These are phyloP conservation scores for Hysterangium stoloniferum DNA, from an alignment of 768 basidiomycete genomes.

Conservation along the genomic window DNA sequence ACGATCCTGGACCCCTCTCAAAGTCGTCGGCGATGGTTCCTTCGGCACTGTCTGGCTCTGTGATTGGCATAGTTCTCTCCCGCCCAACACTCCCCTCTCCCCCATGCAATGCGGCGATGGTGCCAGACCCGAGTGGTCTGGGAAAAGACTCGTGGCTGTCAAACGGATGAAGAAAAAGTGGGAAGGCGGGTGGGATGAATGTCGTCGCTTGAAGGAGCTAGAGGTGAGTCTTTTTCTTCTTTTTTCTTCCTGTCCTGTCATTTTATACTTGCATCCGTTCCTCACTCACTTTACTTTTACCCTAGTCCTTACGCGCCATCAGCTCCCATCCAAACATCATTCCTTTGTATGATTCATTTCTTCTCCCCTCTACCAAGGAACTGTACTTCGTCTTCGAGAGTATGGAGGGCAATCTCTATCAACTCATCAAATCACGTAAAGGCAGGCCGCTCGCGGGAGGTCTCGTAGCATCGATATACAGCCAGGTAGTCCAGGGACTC, in stretches of 20 bases:
- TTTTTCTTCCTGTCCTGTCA: slow-evolving; percentile 5
- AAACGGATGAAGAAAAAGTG: slow-evolving; percentile 98
- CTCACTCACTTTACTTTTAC: slow-evolving; percentile 13
- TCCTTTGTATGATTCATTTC: slow-evolving; percentile 97
- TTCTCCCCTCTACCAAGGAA: slow-evolving; percentile 91
- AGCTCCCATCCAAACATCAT: slow-evolving; percentile 96
- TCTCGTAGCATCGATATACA: slow-evolving; percentile 90
- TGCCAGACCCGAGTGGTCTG: slow-evolving; percentile 87
- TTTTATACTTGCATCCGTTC: slow-evolving; percentile 12
- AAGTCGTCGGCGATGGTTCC: slow-evolving; percentile 95
- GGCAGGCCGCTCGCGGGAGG: slow-evolving; percentile 95
- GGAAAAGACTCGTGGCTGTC: slow-evolving; percentile 91
- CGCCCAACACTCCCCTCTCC: slow-evolving; percentile 82
- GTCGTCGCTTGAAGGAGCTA: slow-evolving; percentile 89
- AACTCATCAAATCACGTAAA: slow-evolving; percentile 95
- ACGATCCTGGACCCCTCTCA: slow-evolving; percentile 89
- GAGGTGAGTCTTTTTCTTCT: slow-evolving; percentile 49
- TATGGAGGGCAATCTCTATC: slow-evolving; percentile 99
- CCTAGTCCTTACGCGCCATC: slow-evolving; percentile 87
- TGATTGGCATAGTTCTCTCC: slow-evolving; percentile 96
- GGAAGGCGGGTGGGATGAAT: slow-evolving; percentile 98
- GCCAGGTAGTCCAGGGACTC: slow-evolving; percentile 83
- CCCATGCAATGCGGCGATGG: slow-evolving; percentile 96
- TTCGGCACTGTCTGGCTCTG: slow-evolving; percentile 98
- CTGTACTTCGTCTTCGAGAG: slow-evolving; percentile 99